Evolutionary conservation across 2,329 filamentous ascomycete species (phyloP).

Genomic region (Ascochyta pisi): DNA sequence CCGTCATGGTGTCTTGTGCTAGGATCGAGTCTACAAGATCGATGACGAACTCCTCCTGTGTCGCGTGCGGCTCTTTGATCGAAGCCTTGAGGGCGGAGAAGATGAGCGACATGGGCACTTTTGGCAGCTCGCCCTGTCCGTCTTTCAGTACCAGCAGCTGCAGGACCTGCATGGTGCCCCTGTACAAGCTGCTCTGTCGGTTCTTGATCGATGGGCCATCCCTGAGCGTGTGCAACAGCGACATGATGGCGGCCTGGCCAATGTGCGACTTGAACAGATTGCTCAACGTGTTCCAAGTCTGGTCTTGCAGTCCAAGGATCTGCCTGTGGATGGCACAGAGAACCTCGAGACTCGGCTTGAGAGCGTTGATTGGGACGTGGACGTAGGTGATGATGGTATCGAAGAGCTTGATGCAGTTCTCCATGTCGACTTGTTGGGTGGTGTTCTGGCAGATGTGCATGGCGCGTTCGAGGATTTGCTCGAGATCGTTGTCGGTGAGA

Average conservation of each 20-base stretch:
- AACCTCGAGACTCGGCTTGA: constrained; percentile 72
- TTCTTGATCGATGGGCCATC: constrained; percentile 35
- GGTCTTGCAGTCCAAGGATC: constrained; percentile 65
- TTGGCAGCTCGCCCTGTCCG: constrained; percentile 41
- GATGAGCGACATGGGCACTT: constrained; percentile 44
- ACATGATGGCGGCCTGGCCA: constrained; percentile 71
- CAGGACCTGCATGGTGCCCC: constrained; percentile 41
- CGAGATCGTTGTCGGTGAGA: constrained; percentile 68
- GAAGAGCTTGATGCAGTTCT: constrained; percentile 71
- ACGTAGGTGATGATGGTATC: constrained; percentile 76
- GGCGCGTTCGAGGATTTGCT: constrained; percentile 66
- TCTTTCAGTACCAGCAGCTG: constrained; percentile 43
- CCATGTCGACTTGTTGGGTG: constrained; percentile 68
- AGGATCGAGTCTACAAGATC: constrained; percentile 51
- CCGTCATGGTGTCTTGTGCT: constrained; percentile 60
- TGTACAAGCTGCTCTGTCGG: constrained; percentile 34
- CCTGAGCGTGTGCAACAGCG: constrained; percentile 64
- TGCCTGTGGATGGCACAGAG: constrained; percentile 75
- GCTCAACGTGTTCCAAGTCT: constrained; percentile 73
- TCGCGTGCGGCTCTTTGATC: constrained; percentile 34
- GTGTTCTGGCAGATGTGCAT: constrained; percentile 74
- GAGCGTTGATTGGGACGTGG: constrained; percentile 67
- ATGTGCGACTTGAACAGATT: constrained; percentile 77
- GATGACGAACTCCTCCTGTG: constrained; percentile 59
- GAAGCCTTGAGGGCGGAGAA: constrained; percentile 45